A percentile compares a stretch with the other conserved stretches of the same genome.
These are phyloP conservation scores for Pythium myriotylum DNA, from an alignment of 352 stramenopile genomes.

Conservation along the genomic window DNA sequence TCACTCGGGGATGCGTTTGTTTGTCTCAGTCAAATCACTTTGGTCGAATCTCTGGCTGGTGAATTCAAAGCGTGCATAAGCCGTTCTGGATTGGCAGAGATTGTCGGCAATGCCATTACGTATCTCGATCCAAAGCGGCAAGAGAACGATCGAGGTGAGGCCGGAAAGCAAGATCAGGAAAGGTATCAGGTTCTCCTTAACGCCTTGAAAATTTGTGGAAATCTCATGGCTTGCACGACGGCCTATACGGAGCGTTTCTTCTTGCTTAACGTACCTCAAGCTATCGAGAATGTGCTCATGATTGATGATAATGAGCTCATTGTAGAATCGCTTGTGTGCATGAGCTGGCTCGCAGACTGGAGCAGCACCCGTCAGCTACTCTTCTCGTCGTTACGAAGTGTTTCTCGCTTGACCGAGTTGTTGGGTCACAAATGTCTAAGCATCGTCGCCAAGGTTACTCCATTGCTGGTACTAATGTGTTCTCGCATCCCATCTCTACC, in stretches of 20 bases:
- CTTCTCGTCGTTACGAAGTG: constrained; percentile 32
- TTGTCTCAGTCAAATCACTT: constrained; percentile 46
- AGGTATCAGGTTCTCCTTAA: constrained; percentile 33
- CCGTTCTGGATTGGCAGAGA: constrained; percentile 49
- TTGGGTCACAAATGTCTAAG: constrained; percentile 13
- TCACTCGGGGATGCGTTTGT: constrained; percentile 47
- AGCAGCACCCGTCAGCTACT: constrained; percentile 24
- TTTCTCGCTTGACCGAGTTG: constrained; percentile 29
- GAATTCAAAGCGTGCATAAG: constrained; percentile 38
- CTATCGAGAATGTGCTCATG: constrained; percentile 53
- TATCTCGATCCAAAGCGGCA: constrained; percentile 35
- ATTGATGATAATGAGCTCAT: constrained; percentile 47
- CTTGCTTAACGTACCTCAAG: constrained; percentile 34
- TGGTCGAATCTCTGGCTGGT: constrained; percentile 23
- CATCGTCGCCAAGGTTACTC: constrained; percentile 46
- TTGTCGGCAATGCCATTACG: constrained; percentile 42
- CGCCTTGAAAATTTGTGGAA: constrained; percentile 40
- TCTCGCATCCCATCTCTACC: constrained; percentile 46
- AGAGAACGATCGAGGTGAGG: background rate
- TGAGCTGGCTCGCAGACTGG: constrained; percentile 35
- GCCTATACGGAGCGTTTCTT: constrained; percentile 44
- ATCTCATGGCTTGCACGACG: constrained; percentile 46
- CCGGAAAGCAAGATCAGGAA: background rate
- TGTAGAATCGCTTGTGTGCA: constrained; percentile 36
- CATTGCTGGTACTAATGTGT: constrained; percentile 54